Conservation (phyloP, 768 basidiomycete species). For the Panaeolus cyanescens region DNA sequence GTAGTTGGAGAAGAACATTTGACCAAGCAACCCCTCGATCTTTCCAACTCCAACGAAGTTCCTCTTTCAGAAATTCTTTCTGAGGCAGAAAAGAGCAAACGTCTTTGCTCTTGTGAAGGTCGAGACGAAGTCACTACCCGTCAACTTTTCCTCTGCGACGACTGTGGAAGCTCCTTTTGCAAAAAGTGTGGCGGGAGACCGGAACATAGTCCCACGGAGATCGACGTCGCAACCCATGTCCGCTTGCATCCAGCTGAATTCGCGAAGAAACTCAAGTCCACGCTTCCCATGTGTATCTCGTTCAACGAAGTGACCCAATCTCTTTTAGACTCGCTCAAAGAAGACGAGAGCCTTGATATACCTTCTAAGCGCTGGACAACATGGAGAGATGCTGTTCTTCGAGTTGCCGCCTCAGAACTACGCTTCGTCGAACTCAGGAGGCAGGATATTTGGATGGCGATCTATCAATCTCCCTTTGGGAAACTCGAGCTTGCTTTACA, state of each 20-base stretch:
- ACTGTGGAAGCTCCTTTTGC: constrained; percentile 82
- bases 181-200: constrained; percentile 88
- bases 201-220: constrained; percentile 71
- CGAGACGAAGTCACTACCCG: constrained; percentile 73
- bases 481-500: constrained; percentile 77
- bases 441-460: constrained; percentile 84
- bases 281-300: constrained; percentile 84
- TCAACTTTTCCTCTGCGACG: constrained; percentile 65
- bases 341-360: constrained; percentile 40
- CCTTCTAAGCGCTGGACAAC: constrained; percentile 59
- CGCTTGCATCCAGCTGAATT: constrained; percentile 78
- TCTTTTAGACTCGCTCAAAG: constrained; percentile 54
- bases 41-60: constrained; percentile 52
- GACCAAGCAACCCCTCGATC: constrained; percentile 61
- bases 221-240: constrained; percentile 51
- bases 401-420: constrained; percentile 62
- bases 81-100: constrained; percentile 67
- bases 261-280: constrained; percentile 73
- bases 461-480: constrained; percentile 74
- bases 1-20: constrained; percentile 77
- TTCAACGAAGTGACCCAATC: constrained; percentile 51
- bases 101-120: constrained; percentile 92
- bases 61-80: constrained; percentile 58
- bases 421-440: constrained; percentile 86
- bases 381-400: constrained; percentile 71